These are phyloP conservation scores for Rhizophlyctis rosea DNA, from an alignment of 192 early-diverging fungal genomes.

Conservation along the genomic window DNA sequence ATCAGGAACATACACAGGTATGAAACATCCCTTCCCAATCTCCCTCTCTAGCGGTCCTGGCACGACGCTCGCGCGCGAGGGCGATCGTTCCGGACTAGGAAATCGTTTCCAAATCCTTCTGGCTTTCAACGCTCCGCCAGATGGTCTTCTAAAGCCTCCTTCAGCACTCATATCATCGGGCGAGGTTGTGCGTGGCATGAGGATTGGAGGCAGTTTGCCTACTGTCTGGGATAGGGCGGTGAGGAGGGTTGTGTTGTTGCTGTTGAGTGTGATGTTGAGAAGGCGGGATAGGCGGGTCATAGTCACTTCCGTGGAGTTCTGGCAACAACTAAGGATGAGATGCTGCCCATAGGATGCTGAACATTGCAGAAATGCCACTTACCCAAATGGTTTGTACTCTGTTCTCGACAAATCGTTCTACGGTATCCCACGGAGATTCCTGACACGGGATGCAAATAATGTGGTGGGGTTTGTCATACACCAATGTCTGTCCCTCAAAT, in stretches of 20 bases:
- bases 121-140: not conserved
- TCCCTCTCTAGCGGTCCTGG: not conserved
- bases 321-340: not conserved
- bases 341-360: too few species aligned
- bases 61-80: not conserved
- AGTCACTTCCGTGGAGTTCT: not conserved
- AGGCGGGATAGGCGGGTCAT: not conserved
- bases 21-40: not conserved
- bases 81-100: not conserved
- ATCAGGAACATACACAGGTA: not conserved
- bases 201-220: not conserved
- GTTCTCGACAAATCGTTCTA: not conserved
- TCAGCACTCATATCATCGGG: too few species aligned
- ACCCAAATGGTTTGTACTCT: not conserved
- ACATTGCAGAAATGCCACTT: too few species aligned
- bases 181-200: not conserved
- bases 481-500: too few species aligned
- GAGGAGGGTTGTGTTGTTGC: not conserved
- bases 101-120: not conserved
- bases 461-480: too few species aligned
- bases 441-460: not conserved
- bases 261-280: not conserved
- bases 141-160: too few species aligned
- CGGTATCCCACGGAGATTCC: not conserved
- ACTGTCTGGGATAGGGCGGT: not conserved